These are phyloP conservation scores for Avicennia marina DNA, from an alignment of 257 asterid genomes.

Conservation along the genomic window DNA sequence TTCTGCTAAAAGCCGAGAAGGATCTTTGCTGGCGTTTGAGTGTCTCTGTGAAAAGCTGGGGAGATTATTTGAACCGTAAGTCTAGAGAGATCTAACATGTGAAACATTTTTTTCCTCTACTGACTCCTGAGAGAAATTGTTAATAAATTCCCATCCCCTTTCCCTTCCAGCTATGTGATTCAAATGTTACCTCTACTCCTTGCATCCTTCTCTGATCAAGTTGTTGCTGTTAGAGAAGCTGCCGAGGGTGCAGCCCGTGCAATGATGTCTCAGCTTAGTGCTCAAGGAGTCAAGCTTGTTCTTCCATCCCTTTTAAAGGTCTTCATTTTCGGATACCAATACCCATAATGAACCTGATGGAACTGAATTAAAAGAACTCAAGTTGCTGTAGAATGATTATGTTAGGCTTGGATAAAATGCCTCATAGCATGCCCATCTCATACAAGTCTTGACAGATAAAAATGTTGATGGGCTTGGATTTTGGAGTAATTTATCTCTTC, in stretches of 20 bases:
- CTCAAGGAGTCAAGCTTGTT: conserved; percentile 95
- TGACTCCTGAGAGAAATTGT: conserved; percentile 6
- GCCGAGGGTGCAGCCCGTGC: conserved; percentile 99
- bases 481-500: no score
- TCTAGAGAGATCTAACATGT: conserved; percentile 9
- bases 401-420: conserved; percentile 15
- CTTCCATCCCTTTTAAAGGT: conserved; percentile 99
- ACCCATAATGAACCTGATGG: conserved; percentile 10
- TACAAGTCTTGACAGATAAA: neutral
- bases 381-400: conserved; percentile 5
- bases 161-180: conserved; percentile 73
- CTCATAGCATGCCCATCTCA: neutral
- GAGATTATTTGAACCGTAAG: conserved; percentile 97
- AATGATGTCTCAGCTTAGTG: conserved; percentile 97
- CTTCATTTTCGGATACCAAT: conserved; percentile 11
- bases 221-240: conserved; percentile 95
- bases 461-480: no score
- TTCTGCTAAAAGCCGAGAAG: conserved; percentile 92
- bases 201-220: conserved; percentile 94
- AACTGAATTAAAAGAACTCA: neutral
- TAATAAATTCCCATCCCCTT: neutral
- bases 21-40: conserved; percentile 91
- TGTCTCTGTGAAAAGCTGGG: conserved; percentile 97
- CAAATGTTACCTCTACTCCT: conserved; percentile 87
- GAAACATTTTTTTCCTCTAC: conserved; percentile 15